Evolutionary conservation across 495 filamentous ascomycete species (phyloP).

Genomic region (Articulospora tetracladia): DNA sequence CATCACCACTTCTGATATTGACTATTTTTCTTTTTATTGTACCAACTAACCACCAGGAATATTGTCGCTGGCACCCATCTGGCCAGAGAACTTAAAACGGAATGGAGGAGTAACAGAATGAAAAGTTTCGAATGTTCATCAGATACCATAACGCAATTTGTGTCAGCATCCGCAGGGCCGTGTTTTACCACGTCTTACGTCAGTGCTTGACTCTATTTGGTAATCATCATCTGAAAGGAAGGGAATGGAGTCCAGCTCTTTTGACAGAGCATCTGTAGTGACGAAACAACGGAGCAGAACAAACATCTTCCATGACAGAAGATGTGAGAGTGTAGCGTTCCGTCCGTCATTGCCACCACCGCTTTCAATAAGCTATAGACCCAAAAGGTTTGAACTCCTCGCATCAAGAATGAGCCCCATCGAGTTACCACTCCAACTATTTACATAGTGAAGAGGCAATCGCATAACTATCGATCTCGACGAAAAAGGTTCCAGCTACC

Average conservation of each 20-base stretch:
- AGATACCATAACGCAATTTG: conserved; percentile 76
- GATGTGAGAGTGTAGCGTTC: conserved; percentile 21
- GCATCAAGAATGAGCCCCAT: conserved; percentile 99
- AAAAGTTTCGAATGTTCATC: conserved; percentile 35
- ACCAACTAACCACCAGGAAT: no score
- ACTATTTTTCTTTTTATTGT: no score
- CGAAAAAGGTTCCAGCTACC: conserved; percentile 58
- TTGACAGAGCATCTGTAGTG: conserved; percentile 55
- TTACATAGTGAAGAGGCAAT: conserved; percentile 62
- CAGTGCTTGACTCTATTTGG: conserved; percentile 99
- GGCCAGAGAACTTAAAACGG: no score
- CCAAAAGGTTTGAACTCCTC: conserved; percentile 67
- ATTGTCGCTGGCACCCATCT: no score
- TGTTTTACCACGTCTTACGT: conserved; percentile 55
- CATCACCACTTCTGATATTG: no score
- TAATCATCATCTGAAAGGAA: conserved; percentile 87
- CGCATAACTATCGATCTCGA: conserved; percentile 98
- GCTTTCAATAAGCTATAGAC: conserved; percentile 69
- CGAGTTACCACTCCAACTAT: conserved; percentile 80
- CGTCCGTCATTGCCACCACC: conserved; percentile 28
- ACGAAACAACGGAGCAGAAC: conserved; percentile 20
- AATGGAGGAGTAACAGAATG: not conserved
- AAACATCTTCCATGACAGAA: conserved; percentile 28
- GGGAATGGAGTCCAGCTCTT: conserved; percentile 54
- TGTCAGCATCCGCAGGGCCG: conserved; percentile 56